Percentiles rank a stretch among this genome's conserved stretches.
These are phyloP conservation scores for Euclidium syriacum DNA, from an alignment of 345 rosid genomes.

Conservation along the genomic window DNA sequence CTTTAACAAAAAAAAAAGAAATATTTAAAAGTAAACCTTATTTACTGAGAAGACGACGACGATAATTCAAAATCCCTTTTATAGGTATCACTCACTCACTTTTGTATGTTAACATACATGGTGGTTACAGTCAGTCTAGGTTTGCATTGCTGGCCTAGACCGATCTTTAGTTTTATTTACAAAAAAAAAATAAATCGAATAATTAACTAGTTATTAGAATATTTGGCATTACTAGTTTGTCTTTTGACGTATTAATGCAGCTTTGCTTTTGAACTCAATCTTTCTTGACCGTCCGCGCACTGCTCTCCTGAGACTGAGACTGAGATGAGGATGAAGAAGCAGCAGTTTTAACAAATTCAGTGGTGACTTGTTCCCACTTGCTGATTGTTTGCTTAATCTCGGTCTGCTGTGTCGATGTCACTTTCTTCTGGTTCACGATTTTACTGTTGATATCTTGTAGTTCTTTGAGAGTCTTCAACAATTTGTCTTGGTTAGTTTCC, in stretches of 20 bases:
- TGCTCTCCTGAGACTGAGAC: neutral
- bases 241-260: neutral
- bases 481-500: neutral
- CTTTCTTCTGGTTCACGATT: conserved; percentile 15
- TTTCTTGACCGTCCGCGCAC: neutral
- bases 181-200: neutral
- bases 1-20: too few relatives aligned
- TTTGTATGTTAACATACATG: conserved; percentile 11
- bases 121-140: conserved; percentile 19
- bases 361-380: conserved; percentile 23
- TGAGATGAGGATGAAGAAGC: conserved; percentile 16
- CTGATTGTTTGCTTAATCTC: conserved; percentile 24
- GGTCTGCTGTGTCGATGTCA: conserved; percentile 9
- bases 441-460: conserved; percentile 19
- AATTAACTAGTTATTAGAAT: neutral
- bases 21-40: too few relatives aligned
- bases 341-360: conserved; percentile 23
- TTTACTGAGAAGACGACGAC: too few relatives aligned
- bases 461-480: conserved; percentile 4
- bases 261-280: neutral
- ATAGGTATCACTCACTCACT: conserved; percentile 25
- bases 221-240: conserved; percentile 11
- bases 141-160: conserved; percentile 1
- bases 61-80: conserved; percentile 14
- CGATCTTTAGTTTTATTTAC: conserved; percentile 25